Evolutionary conservation across 2,329 filamentous ascomycete genomes (phyloP).

Genomic region (Pseudomassariella vexata): DNA sequence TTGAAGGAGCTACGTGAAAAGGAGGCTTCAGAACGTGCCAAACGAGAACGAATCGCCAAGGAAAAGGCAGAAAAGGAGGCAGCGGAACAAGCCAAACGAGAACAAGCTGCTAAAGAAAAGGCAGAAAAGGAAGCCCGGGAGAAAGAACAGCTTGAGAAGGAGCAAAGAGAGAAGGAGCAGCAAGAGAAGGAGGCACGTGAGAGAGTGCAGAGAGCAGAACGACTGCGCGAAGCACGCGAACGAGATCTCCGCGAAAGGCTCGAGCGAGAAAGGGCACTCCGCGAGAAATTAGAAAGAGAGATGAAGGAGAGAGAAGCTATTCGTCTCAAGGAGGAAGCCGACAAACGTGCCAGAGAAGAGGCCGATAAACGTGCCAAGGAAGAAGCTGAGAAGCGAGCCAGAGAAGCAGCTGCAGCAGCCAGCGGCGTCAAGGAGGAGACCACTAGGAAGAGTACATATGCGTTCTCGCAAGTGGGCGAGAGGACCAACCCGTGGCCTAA

Average conservation of each 20-base stretch:
- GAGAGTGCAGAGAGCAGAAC: slow-evolving; percentile 25
- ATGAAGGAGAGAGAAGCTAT: slow-evolving; percentile 32
- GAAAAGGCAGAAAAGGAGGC: slow-evolving; percentile 26
- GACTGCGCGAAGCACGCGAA: slow-evolving; percentile 24
- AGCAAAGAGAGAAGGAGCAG: slow-evolving; percentile 24
- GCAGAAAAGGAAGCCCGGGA: slow-evolving; percentile 30
- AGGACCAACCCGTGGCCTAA: slow-evolving; percentile 66
- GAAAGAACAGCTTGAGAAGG: slow-evolving; percentile 22
- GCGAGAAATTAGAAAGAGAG: slow-evolving; percentile 39
- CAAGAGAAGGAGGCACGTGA: slow-evolving; percentile 31
- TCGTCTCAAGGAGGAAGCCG: slow-evolving; percentile 21
- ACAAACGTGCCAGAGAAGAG: slow-evolving; percentile 26
- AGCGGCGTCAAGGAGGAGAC: slow-evolving; percentile 24
- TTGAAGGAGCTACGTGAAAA: slow-evolving; percentile 52
- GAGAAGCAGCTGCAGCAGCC: slow-evolving; percentile 12
- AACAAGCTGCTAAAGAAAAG: slow-evolving; percentile 27
- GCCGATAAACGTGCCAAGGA: slow-evolving; percentile 28
- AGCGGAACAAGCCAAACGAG: slow-evolving; percentile 23
- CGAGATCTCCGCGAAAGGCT: slow-evolving; percentile 21
- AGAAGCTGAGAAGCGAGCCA: slow-evolving; percentile 13
- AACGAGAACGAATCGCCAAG: slow-evolving; percentile 30
- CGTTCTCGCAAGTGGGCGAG: slow-evolving; percentile 61
- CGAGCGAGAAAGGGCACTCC: slow-evolving; percentile 36
- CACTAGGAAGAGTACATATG: slow-evolving; percentile 48
- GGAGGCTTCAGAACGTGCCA: slow-evolving; percentile 40